phyloP scores from a whole-genome alignment of 352 stramenopile genomes.

The Globisporangium ultimum region DNA sequence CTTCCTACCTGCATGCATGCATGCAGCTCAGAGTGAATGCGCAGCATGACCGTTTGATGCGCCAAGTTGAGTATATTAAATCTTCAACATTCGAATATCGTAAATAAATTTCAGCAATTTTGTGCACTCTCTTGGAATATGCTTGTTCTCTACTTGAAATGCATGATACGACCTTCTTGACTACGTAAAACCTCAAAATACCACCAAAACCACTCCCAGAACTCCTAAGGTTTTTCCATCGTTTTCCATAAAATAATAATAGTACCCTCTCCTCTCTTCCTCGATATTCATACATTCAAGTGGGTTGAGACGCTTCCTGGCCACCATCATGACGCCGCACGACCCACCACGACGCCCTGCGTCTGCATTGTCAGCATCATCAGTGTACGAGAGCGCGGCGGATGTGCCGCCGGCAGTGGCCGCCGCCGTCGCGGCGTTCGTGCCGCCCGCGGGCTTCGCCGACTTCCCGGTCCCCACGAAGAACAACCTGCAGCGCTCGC shows the following conservation, averaged over 20 bases:
- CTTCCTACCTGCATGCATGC: constrained; percentile 3
- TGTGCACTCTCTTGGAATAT: neutral
- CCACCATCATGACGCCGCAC: neutral
- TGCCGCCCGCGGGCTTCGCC: constrained; percentile 13
- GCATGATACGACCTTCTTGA: too few species aligned
- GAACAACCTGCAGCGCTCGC: constrained; percentile 23
- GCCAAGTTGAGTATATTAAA: too few species aligned
- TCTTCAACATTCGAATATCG: neutral
- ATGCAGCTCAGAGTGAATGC: constrained; percentile 2
- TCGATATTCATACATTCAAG: neutral
- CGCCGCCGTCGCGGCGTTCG: constrained; percentile 12
- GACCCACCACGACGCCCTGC: constrained; percentile 1
- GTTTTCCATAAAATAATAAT: too few species aligned
- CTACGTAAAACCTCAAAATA: too few species aligned
- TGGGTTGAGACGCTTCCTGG: constrained; percentile 4
- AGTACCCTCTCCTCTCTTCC: neutral
- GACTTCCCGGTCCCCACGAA: constrained; percentile 19
- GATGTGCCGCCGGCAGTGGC: constrained; percentile 12
- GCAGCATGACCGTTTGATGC: neutral
- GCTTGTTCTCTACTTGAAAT: neutral
- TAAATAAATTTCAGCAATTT: too few species aligned
- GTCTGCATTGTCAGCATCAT: neutral
- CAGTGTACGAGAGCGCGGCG: constrained; percentile 3
- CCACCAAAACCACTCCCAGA: too few species aligned
- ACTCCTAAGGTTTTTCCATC: neutral